Percentiles rank a stretch among this genome's conserved stretches.
phyloP scores from a whole-genome alignment of 2,329 filamentous ascomycete genomes.

The Colletotrichum viniferum region DNA sequence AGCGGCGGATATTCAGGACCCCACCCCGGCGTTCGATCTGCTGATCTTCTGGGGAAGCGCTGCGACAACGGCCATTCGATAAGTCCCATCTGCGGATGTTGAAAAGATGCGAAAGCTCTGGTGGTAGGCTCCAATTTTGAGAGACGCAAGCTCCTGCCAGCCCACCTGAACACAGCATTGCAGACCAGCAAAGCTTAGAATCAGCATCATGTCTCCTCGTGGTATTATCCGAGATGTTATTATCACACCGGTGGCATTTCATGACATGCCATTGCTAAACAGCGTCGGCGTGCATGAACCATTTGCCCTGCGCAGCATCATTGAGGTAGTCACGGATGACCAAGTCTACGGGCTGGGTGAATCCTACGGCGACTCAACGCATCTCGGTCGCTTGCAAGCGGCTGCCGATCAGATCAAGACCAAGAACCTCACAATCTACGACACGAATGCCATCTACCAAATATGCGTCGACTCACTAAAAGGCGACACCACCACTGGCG shows the following conservation, averaged over 20 bases:
- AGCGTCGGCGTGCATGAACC: constrained; percentile 48
- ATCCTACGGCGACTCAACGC: constrained; percentile 44
- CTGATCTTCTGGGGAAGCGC: not conserved
- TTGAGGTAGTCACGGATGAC: constrained; percentile 39
- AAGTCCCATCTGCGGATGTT: not conserved
- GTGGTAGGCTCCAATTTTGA: not conserved
- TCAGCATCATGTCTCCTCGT: constrained; percentile 27
- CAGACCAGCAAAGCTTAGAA: not conserved
- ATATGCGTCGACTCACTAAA: constrained; percentile 77
- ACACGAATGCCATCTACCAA: constrained; percentile 84
- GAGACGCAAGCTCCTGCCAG: not conserved
- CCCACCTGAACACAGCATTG: not conserved
- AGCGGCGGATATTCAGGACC: not conserved
- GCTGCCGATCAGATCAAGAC: constrained; percentile 33
- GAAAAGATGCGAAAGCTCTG: not conserved
- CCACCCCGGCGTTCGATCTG: not conserved
- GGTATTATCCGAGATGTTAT: constrained; percentile 39
- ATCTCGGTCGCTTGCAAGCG: constrained; percentile 35
- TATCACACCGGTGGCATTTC: constrained; percentile 48
- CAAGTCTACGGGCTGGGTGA: constrained; percentile 40
- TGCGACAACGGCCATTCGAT: not conserved
- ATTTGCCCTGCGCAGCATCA: constrained; percentile 44
- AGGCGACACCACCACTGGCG: constrained; percentile 49
- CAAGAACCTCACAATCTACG: constrained; percentile 39
- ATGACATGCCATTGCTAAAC: constrained; percentile 48